Evolutionary conservation across 2,329 filamentous ascomycete genomes (phyloP).

Genomic region (Coniella vitis): DNA sequence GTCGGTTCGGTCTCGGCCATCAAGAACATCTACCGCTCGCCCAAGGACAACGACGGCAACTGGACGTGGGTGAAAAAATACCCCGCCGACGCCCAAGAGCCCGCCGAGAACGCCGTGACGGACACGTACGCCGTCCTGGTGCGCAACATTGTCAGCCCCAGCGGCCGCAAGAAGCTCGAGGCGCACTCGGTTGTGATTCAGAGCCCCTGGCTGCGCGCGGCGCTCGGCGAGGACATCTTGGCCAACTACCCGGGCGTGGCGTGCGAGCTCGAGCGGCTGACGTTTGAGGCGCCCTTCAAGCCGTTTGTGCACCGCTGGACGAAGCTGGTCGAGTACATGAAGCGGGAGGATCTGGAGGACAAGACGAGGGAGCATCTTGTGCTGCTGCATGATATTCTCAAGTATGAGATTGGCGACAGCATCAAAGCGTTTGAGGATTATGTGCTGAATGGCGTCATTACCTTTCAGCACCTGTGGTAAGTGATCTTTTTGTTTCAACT

Average conservation of each 20-base stretch:
- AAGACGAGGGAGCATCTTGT: conserved; percentile 39
- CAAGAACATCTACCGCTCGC: conserved; percentile 35
- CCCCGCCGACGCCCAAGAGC: conserved; percentile 46
- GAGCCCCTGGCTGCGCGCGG: conserved; percentile 51
- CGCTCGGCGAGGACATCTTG: conserved; percentile 45
- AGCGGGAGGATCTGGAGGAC: conserved; percentile 34
- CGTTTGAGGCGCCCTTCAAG: conserved; percentile 54
- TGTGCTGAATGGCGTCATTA: conserved; percentile 45
- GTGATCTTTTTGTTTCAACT: no score
- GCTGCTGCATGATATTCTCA: conserved; percentile 40
- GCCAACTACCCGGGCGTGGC: conserved; percentile 54
- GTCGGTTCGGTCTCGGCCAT: conserved; percentile 31
- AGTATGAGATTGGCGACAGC: conserved; percentile 42
- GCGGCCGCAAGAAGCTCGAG: conserved; percentile 53
- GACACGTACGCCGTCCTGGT: conserved; percentile 55
- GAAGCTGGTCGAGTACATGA: conserved; percentile 33
- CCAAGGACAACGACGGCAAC: conserved; percentile 41
- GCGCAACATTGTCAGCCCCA: conserved; percentile 49
- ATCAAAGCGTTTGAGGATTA: conserved; percentile 46
- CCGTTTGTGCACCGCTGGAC: conserved; percentile 62
- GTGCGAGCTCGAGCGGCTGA: conserved; percentile 50
- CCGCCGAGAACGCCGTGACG: conserved; percentile 55
- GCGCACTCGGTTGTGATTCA: conserved; percentile 59
- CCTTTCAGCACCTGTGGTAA: conserved; percentile 43
- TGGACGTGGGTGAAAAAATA: conserved; percentile 50